Conservation (phyloP, 805 yeast species). For the Lipomyces chichibuensis region DNA sequence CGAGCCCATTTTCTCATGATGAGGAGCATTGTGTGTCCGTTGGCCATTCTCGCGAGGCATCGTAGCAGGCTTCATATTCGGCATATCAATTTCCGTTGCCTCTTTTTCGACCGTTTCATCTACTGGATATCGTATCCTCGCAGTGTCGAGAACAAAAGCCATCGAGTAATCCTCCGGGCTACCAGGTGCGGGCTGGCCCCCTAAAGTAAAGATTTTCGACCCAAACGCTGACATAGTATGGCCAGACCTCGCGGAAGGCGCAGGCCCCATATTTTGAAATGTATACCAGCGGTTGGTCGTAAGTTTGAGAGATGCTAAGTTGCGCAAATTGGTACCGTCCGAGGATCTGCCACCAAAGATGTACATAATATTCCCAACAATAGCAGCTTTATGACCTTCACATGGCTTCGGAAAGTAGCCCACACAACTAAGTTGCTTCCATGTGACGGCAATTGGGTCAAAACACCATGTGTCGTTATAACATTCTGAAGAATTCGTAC, state of each 20-base stretch:
- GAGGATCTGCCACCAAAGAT: slow-evolving; percentile 87
- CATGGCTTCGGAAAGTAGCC: slow-evolving; percentile 82
- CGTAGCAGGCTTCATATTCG: not conserved
- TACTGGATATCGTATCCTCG: slow-evolving; percentile 50
- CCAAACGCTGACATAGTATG: slow-evolving; percentile 80
- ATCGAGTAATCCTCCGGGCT: slow-evolving; percentile 54
- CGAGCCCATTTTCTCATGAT: not conserved
- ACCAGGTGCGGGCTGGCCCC: slow-evolving; percentile 72
- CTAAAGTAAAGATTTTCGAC: slow-evolving; percentile 79
- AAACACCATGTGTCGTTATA: slow-evolving; percentile 78
- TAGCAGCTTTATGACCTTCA: slow-evolving; percentile 86
- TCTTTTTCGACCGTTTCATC: slow-evolving; percentile 37
- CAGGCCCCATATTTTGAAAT: slow-evolving; percentile 55
- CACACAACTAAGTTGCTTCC: slow-evolving; percentile 72
- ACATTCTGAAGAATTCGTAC: slow-evolving; percentile 74
- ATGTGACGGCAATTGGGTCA: slow-evolving; percentile 66
- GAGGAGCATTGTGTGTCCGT: slow-evolving; percentile 2
- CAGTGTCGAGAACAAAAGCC: slow-evolving; percentile 65
- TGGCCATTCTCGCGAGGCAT: not conserved
- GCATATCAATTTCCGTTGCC: not conserved
- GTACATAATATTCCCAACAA: slow-evolving; percentile 76
- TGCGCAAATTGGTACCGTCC: slow-evolving; percentile 67
- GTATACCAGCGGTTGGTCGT: slow-evolving; percentile 72
- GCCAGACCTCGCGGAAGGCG: slow-evolving; percentile 87
- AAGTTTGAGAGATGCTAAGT: slow-evolving; percentile 75